Evolutionary conservation across 2,329 filamentous ascomycete genomes (phyloP), one percentile per base, ranked within the genome.

Genomic region (Phaeoacremonium minimum): DNA sequence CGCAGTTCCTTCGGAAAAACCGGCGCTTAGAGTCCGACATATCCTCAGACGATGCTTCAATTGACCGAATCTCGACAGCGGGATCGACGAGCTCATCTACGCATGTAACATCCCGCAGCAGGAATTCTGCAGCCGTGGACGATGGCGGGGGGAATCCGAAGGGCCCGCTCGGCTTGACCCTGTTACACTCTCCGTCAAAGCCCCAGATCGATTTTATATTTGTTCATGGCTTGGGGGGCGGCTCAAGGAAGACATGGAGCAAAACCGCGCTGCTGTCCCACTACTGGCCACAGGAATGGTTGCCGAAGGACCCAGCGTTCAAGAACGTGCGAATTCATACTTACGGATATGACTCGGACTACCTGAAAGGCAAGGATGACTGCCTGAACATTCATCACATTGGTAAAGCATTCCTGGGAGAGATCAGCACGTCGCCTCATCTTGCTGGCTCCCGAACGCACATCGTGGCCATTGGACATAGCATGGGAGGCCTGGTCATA

Each of bases 261-360:
- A 58, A 57, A 33, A 42, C 36, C 2, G 2, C 13, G 4, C 8
- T 5, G 13, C 9, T n/a, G 2, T 28, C 28, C 2, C 35, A 54
- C n/a, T 67, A 55, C 42, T 67, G 64, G 64, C 64, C 64, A 1
- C 35, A 48, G 28, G 46, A 55, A 33, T 66, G 57, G 56, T 55
- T 67, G 1, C 53, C 58, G 4, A 35, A 44, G 15, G 58, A 61
- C 16, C 35, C 44, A 3, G 47, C 34, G 2, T 56, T 61, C 35
- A 33, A 45, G 19, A 22, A 46, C 17, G 52, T 50, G 5, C 41
- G 54, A 26, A 49, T 61, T 16, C 50, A 54, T 28, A 55, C 37
- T 18, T 61, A 49, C 32, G 60, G 59, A 19, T 63, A 62, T 32
- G 49, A 60, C 36, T 52, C 61, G 14, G 44, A 59, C 33, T 63